A percentile compares a stretch with the other conserved stretches of the same genome.
Conservation (phyloP, 768 basidiomycete species). For the Tulasnella calospora region DNA sequence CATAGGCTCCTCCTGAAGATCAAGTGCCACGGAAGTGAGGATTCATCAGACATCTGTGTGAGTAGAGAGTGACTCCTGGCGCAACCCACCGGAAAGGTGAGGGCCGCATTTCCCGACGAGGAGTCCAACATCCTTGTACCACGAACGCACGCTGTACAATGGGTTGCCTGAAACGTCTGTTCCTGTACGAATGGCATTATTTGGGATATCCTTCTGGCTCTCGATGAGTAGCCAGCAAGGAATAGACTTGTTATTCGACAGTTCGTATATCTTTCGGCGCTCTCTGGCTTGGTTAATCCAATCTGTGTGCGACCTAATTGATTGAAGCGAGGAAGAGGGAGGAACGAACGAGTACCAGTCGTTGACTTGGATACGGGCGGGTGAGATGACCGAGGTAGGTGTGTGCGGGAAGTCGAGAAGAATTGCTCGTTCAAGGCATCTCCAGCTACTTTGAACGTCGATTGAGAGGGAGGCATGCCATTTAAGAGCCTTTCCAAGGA, state of each 20-base stretch:
- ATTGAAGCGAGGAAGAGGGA: not conserved
- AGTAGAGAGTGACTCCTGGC: not conserved
- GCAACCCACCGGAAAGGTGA: not conserved
- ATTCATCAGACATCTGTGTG: not conserved
- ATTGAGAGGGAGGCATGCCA: not conserved
- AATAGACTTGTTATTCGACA: not conserved
- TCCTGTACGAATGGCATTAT: not conserved
- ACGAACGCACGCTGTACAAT: not conserved
- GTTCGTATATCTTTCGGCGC: not conserved
- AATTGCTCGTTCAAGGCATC: not conserved
- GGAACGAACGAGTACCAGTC: not conserved
- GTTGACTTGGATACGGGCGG: not conserved
- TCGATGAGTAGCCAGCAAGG: not conserved
- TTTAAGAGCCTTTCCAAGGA: not conserved
- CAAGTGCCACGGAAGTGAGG: not conserved
- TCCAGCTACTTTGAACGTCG: conserved; percentile 7
- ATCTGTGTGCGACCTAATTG: not conserved
- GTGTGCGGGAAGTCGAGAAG: not conserved
- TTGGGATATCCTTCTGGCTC: not conserved
- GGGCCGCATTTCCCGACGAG: not conserved
- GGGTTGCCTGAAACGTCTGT: not conserved
- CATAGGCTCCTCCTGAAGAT: not conserved
- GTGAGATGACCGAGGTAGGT: not conserved
- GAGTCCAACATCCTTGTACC: not conserved
- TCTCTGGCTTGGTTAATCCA: not conserved